Conservation (phyloP, 495 filamentous ascomycete species). For the Hypoxylon intermedium region DNA sequence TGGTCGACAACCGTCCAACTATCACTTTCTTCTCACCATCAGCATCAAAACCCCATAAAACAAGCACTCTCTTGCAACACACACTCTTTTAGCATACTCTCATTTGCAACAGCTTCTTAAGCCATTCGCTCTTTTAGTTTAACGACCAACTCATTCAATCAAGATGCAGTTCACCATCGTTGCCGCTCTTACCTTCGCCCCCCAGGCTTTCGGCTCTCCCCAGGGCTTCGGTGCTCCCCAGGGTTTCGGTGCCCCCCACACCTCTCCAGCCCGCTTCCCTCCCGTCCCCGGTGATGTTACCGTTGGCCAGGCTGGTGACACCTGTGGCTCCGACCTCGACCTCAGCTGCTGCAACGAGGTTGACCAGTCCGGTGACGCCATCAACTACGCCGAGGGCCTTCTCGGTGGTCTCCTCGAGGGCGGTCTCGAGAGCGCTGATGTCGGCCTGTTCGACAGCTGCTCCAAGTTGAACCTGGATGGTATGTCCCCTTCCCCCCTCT, state of each 20-base stretch:
- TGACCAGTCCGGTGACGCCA: slow-evolving; percentile 57
- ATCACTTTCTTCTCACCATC: slow-evolving; percentile 20
- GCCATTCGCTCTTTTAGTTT: slow-evolving; percentile 16
- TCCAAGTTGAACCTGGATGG: slow-evolving; percentile 42
- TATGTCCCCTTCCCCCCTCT: slow-evolving; percentile 4
- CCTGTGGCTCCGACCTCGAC: slow-evolving; percentile 55
- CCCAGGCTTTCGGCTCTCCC: slow-evolving; percentile 34
- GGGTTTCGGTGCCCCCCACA: slow-evolving; percentile 13
- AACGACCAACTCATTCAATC: slow-evolving; percentile 29
- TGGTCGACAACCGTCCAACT: slow-evolving; percentile 6
- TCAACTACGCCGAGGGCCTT: slow-evolving; percentile 25
- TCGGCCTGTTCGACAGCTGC: slow-evolving; percentile 42
- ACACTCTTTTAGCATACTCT: slow-evolving; percentile 39
- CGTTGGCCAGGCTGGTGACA: slow-evolving; percentile 55
- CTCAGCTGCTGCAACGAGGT: slow-evolving; percentile 54
- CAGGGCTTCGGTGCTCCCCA: slow-evolving; percentile 6
- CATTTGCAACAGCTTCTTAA: slow-evolving; percentile 29
- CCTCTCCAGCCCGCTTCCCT: slow-evolving; percentile 33
- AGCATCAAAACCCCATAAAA: slow-evolving; percentile 38
- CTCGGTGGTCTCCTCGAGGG: slow-evolving; percentile 38
- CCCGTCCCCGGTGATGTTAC: slow-evolving; percentile 53
- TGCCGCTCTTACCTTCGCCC: slow-evolving; percentile 41
- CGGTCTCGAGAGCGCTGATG: slow-evolving; percentile 24
- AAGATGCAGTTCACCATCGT: slow-evolving; percentile 47
- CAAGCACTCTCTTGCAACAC: slow-evolving; percentile 40